Conservation (phyloP, 2,329 filamentous ascomycete genomes). For the Leptographium wingfieldii region DNA sequence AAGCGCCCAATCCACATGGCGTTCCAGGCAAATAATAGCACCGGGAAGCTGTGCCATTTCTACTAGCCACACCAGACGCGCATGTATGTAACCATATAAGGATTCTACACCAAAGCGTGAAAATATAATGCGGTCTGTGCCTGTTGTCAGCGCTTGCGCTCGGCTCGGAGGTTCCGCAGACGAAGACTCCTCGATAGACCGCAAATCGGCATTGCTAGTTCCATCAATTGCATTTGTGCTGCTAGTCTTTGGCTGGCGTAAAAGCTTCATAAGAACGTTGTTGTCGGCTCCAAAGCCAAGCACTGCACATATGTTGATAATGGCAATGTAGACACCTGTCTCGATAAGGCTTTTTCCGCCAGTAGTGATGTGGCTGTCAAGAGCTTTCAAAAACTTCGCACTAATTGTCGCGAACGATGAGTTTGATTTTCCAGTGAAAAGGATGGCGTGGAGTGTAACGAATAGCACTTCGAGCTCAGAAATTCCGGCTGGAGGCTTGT, state of each 20-base stretch:
- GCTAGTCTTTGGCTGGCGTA: slow-evolving; percentile 16
- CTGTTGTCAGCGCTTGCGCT: slow-evolving; percentile 21
- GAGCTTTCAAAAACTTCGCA: slow-evolving; percentile 34
- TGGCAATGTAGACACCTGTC: slow-evolving; percentile 41
- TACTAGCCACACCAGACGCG: slow-evolving; percentile 45
- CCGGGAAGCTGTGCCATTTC: slow-evolving; percentile 28
- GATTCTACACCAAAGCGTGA: slow-evolving; percentile 42
- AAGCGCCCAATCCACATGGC: slow-evolving; percentile 25
- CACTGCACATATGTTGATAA: slow-evolving; percentile 40
- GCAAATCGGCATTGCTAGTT: neutral
- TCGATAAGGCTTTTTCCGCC: slow-evolving; percentile 39
- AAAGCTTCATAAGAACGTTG: slow-evolving; percentile 29
- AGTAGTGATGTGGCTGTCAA: slow-evolving; percentile 45
- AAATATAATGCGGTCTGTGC: slow-evolving; percentile 34
- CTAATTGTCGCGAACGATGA: slow-evolving; percentile 33
- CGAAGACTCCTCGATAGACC: neutral
- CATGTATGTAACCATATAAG: slow-evolving; percentile 49
- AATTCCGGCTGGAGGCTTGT: slow-evolving; percentile 15
- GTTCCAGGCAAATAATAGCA: slow-evolving; percentile 32
- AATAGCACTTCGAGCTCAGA: slow-evolving; percentile 39
- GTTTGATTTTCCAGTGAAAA: slow-evolving; percentile 41
- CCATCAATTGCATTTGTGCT: slow-evolving; percentile 1
- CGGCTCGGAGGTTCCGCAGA: neutral
- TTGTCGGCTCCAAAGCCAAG: slow-evolving; percentile 39
- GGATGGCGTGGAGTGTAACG: slow-evolving; percentile 49